A percentile compares a stretch with the other conserved stretches of the same genome.
phyloP scores from a whole-genome alignment of 2,329 filamentous ascomycete species.

The Venturia oleaginea region DNA sequence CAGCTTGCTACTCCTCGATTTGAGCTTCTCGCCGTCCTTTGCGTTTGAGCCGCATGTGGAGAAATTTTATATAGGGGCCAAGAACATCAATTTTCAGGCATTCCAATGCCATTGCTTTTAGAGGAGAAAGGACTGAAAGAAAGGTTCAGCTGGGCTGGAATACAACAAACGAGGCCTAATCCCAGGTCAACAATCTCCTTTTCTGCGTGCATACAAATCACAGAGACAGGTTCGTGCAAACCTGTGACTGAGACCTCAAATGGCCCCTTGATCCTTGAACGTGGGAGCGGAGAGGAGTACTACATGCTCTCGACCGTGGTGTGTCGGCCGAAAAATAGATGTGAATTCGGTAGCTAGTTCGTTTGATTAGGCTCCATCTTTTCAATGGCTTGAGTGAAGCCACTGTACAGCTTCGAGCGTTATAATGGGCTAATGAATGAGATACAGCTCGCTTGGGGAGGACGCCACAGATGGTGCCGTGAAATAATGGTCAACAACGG shows the following conservation, averaged over 20 bases:
- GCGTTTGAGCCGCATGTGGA: conserved; percentile 1
- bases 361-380: background rate
- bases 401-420: background rate
- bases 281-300: background rate
- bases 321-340: background rate
- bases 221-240: background rate
- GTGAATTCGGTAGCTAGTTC: background rate
- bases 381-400: background rate
- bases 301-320: background rate
- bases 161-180: background rate
- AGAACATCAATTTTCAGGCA: background rate
- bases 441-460: background rate
- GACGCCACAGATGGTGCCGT: background rate
- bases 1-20: background rate
- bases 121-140: too few species aligned
- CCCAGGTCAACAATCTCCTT: background rate
- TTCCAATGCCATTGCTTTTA: background rate
- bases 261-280: conserved; percentile 3
- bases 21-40: background rate
- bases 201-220: conserved; percentile 3
- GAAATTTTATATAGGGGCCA: background rate
- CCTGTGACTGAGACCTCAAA: background rate
- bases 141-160: background rate
- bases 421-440: background rate
- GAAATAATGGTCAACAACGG: background rate